Conservation (phyloP, 805 yeast genomes). For the Kluyveromyces nonfermentans region DNA sequence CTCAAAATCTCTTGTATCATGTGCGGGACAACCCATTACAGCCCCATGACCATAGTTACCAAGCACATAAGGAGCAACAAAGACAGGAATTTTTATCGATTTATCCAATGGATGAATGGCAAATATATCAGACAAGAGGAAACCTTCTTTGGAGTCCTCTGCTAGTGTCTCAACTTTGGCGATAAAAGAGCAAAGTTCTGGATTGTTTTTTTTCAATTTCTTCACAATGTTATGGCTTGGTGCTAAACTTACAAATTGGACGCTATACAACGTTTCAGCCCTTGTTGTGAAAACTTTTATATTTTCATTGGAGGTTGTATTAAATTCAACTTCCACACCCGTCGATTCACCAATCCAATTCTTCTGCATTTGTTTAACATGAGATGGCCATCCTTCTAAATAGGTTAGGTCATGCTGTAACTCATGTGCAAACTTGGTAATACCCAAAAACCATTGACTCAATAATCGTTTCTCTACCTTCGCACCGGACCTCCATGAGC, state of each 20-base stretch:
- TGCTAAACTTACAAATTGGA: conserved; percentile 75
- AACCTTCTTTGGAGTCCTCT: conserved; percentile 54
- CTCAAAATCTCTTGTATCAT: conserved; percentile 72
- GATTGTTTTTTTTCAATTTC: conserved; percentile 31
- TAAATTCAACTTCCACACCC: conserved; percentile 65
- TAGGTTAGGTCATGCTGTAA: conserved; percentile 53
- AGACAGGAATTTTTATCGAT: conserved; percentile 50
- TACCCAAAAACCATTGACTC: conserved; percentile 91
- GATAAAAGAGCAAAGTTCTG: conserved; percentile 39
- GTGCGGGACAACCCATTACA: conserved; percentile 98
- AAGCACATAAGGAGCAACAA: conserved; percentile 84
- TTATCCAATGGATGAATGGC: conserved; percentile 52
- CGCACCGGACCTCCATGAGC: conserved; percentile 97
- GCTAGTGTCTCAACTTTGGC: conserved; percentile 28
- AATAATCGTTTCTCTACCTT: conserved; percentile 71
- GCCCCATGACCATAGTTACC: conserved; percentile 70
- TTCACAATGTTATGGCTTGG: conserved; percentile 55
- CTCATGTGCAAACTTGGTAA: conserved; percentile 69
- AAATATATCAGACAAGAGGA: conserved; percentile 33
- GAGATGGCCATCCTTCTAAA: conserved; percentile 74
- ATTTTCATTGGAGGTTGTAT: conserved; percentile 19
- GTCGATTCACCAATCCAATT: conserved; percentile 90
- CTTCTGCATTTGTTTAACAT: conserved; percentile 81
- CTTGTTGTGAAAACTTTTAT: conserved; percentile 73
- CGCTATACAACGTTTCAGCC: conserved; percentile 78